Conservation (phyloP, 2,329 filamentous ascomycete genomes). For the Parafenestella ontariensis region DNA sequence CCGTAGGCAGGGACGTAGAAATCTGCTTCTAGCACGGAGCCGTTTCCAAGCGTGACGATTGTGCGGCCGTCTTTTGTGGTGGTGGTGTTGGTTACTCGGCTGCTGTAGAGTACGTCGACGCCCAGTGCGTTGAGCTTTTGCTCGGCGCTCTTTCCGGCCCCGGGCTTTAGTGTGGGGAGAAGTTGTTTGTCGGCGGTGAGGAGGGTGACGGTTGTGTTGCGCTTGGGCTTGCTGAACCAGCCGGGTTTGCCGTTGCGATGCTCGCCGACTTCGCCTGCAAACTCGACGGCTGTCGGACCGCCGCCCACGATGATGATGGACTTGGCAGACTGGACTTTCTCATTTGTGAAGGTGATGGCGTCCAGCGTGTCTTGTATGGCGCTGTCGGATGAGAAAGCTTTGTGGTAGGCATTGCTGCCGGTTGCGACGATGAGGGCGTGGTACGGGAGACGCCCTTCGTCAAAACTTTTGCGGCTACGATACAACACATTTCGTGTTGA, state of each 20-base stretch:
- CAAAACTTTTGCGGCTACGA: constrained; percentile 31
- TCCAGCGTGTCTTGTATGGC: constrained; percentile 27
- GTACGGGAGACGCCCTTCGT: constrained; percentile 52
- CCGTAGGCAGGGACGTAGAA: constrained; percentile 62
- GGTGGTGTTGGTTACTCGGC: constrained; percentile 37
- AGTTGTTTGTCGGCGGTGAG: constrained; percentile 51
- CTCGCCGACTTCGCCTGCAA: constrained; percentile 58
- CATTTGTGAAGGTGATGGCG: constrained; percentile 47
- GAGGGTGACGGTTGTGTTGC: constrained; percentile 53
- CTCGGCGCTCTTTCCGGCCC: constrained; percentile 53
- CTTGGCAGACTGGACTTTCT: constrained; percentile 48
- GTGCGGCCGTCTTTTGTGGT: constrained; percentile 48
- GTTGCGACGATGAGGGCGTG: constrained; percentile 65
- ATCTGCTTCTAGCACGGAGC: constrained; percentile 57
- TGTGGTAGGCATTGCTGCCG: constrained; percentile 57
- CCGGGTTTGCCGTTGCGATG: constrained; percentile 49
- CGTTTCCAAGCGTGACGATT: constrained; percentile 50
- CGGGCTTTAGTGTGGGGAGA: constrained; percentile 51
- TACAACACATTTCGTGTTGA: constrained; percentile 54
- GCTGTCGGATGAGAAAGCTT: constrained; percentile 54
- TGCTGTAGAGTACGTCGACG: constrained; percentile 54
- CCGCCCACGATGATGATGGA: constrained; percentile 58
- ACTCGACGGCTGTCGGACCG: constrained; percentile 58
- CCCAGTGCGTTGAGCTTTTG: constrained; percentile 55
- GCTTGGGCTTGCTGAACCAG: constrained; percentile 42